Evolutionary conservation across 495 filamentous ascomycete species (phyloP).

Genomic region (Rhizodiscina lignyota): DNA sequence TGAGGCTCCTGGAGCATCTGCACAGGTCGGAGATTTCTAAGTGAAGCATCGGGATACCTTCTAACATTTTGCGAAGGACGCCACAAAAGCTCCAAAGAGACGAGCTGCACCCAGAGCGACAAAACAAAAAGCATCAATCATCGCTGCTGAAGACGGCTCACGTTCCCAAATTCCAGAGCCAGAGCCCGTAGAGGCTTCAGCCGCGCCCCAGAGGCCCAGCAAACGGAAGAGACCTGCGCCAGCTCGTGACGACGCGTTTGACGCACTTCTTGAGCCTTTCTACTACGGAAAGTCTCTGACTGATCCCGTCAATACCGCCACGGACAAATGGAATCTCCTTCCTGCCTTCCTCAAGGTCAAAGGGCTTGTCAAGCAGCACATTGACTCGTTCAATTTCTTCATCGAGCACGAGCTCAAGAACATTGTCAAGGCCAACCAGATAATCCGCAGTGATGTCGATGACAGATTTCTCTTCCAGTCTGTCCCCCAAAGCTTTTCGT

Average conservation of each 20-base stretch:
- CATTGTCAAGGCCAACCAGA: conserved; percentile 76
- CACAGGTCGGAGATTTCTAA: background rate
- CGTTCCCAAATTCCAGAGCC: no score
- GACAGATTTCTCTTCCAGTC: conserved; percentile 69
- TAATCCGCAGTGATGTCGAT: conserved; percentile 76
- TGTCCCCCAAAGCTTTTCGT: no score
- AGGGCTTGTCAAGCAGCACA: conserved; percentile 89
- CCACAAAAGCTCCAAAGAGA: background rate
- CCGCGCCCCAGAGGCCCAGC: no score
- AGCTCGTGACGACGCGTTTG: conserved; percentile 31
- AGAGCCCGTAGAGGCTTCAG: no score
- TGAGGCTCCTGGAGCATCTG: background rate
- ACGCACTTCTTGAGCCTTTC: conserved; percentile 83
- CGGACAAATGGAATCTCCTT: conserved; percentile 87
- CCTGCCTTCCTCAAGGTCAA: conserved; percentile 97
- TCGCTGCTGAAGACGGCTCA: no score
- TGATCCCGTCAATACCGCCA: conserved; percentile 82
- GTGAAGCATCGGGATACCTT: no score
- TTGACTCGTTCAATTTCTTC: conserved; percentile 97
- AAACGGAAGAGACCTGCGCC: background rate
- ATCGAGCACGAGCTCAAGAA: conserved; percentile 90
- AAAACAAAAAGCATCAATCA: no score
- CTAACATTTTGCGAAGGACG: background rate
- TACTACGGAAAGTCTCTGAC: conserved; percentile 90
- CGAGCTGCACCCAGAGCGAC: no score